These are phyloP conservation scores for Plasmodium fragile DNA, from an alignment of 169 alveolate species.

Conservation along the genomic window DNA sequence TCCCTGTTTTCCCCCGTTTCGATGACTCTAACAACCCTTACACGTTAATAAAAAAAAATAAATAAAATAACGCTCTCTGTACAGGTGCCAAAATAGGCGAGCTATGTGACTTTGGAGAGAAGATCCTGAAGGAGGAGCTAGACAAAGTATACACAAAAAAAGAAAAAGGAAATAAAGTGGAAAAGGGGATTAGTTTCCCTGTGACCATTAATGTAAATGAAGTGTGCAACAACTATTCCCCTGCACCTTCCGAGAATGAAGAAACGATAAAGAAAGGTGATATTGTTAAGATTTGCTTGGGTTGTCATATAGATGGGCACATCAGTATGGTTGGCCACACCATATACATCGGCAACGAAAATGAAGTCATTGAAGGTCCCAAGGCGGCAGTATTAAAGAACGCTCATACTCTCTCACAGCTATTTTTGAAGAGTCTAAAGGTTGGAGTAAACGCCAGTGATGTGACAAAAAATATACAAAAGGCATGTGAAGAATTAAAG, in stretches of 20 bases:
- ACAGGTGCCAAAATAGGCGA: slow-evolving; percentile 53
- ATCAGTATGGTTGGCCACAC: slow-evolving; percentile 93
- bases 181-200: slow-evolving; percentile 98
- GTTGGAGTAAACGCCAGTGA: slow-evolving; percentile 93
- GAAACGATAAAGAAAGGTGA: slow-evolving; percentile 90
- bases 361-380: slow-evolving; percentile 75
- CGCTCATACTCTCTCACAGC: slow-evolving; percentile 94
- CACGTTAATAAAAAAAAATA: neutral
- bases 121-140: slow-evolving; percentile 53
- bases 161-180: slow-evolving; percentile 89
- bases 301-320: slow-evolving; percentile 96
- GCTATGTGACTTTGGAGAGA: slow-evolving; percentile 57
- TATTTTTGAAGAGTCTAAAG: slow-evolving; percentile 92
- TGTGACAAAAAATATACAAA: slow-evolving; percentile 92
- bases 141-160: slow-evolving; percentile 71
- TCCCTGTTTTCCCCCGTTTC: neutral
- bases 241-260: slow-evolving; percentile 86
- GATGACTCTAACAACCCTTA: neutral
- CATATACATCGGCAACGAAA: slow-evolving; percentile 76
- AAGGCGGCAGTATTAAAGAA: slow-evolving; percentile 88
- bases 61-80: neutral
- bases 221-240: slow-evolving; percentile 94
- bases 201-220: slow-evolving; percentile 96
- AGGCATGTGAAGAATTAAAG: slow-evolving; percentile 91
- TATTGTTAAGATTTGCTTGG: slow-evolving; percentile 91